A percentile compares a stretch with the other conserved stretches of the same genome.
These are phyloP conservation scores for Rhodotorula sp. DNA, from an alignment of 1,284 basidiomycete genomes.

Conservation along the genomic window DNA sequence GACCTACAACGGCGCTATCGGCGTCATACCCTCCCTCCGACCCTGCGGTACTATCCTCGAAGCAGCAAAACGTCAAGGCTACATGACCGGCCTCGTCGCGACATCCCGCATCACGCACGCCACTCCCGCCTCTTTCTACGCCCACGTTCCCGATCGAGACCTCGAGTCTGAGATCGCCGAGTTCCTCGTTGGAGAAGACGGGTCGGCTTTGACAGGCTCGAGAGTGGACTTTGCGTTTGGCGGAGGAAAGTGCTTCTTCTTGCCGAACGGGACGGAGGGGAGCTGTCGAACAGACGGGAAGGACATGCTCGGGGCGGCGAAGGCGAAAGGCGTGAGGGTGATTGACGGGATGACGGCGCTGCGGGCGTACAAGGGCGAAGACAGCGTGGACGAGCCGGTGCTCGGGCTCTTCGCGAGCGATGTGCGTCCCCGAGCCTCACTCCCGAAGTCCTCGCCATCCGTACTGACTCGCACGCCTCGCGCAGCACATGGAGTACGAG, in stretches of 20 bases:
- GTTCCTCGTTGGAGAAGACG: slow-evolving; percentile 36
- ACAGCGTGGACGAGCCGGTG: slow-evolving; percentile 12
- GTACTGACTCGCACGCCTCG: too few species aligned
- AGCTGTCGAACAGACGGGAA: slow-evolving; percentile 47
- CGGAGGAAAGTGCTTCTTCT: slow-evolving; percentile 49
- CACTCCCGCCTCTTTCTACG: slow-evolving; percentile 50
- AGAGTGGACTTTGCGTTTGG: slow-evolving; percentile 49
- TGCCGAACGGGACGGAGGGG: slow-evolving; percentile 42
- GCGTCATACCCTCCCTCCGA: slow-evolving; percentile 43
- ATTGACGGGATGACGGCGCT: slow-evolving; percentile 32
- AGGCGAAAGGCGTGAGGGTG: slow-evolving; percentile 30
- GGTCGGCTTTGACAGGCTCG: slow-evolving; percentile 24
- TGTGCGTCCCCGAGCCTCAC: slow-evolving; percentile 33
- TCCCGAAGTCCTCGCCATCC: too few species aligned
- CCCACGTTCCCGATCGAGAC: slow-evolving; percentile 46
- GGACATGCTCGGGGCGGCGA: slow-evolving; percentile 45
- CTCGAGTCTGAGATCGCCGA: slow-evolving; percentile 40
- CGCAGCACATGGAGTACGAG: slow-evolving; percentile 46
- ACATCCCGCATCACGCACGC: slow-evolving; percentile 47
- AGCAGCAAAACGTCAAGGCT: slow-evolving; percentile 48
- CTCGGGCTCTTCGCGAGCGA: slow-evolving; percentile 36
- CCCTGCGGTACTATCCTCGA: slow-evolving; percentile 50
- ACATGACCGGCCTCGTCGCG: slow-evolving; percentile 48
- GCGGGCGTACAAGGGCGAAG: slow-evolving; percentile 25
- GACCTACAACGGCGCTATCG: slow-evolving; percentile 50